These are phyloP conservation scores for Hypomontagnella monticulosa DNA, from an alignment of 495 filamentous ascomycete species.

Conservation along the genomic window DNA sequence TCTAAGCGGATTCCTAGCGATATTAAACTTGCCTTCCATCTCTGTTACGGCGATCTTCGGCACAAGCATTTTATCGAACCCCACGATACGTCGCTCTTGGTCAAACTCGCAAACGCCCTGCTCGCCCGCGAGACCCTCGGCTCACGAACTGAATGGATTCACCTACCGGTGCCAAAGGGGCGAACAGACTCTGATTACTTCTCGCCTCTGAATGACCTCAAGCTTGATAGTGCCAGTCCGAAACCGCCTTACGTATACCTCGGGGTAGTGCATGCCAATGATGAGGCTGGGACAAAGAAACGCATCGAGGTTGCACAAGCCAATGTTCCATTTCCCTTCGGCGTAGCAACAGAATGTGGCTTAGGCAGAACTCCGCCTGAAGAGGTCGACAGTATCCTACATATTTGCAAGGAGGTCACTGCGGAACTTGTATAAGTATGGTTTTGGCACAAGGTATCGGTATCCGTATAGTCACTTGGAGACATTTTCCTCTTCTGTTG, in stretches of 20 bases:
- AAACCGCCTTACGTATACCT: constrained; percentile 45
- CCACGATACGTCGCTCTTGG: constrained; percentile 41
- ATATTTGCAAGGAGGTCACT: constrained; percentile 37
- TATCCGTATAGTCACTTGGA: too few species aligned
- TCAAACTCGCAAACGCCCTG: constrained; percentile 47
- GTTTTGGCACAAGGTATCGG: too few species aligned
- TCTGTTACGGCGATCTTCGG: constrained; percentile 58
- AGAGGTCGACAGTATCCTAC: constrained; percentile 49
- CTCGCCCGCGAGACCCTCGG: constrained; percentile 28
- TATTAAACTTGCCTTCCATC: constrained; percentile 54
- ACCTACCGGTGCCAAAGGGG: constrained; percentile 55
- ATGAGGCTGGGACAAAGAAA: constrained; percentile 51
- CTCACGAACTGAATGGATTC: constrained; percentile 52
- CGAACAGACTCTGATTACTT: constrained; percentile 38
- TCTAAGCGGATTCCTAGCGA: constrained; percentile 42
- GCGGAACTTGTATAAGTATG: constrained; percentile 1
- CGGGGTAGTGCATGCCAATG: constrained; percentile 55
- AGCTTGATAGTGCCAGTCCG: constrained; percentile 38
- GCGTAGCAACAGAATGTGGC: constrained; percentile 57
- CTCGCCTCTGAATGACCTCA: constrained; percentile 44
- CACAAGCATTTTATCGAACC: constrained; percentile 58
- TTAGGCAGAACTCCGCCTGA: constrained; percentile 52
- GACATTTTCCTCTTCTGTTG: too few species aligned
- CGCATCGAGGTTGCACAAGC: constrained; percentile 49
- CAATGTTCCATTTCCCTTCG: constrained; percentile 44